Conservation (phyloP, 805 yeast genomes). For the Candida dajiaensis region DNA sequence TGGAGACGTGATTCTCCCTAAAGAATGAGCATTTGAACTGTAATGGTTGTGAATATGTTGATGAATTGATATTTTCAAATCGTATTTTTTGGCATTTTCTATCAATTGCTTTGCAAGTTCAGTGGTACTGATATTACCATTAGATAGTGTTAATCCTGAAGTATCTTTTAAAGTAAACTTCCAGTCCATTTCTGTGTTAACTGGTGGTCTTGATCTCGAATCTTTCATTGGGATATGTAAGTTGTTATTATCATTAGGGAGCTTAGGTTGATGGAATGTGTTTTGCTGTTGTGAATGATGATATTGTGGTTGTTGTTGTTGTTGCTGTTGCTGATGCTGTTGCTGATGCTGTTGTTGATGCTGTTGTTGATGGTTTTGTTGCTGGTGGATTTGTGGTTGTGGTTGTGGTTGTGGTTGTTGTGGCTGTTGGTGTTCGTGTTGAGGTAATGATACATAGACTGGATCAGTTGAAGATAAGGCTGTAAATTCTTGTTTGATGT, state of each 20-base stretch:
- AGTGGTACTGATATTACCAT: slow-evolving; percentile 47
- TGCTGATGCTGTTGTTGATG: background rate
- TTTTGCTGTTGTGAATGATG: slow-evolving; percentile 1
- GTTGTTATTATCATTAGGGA: slow-evolving; percentile 3
- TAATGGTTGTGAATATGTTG: slow-evolving; percentile 85
- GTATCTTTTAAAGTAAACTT: slow-evolving; percentile 46
- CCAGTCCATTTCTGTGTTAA: slow-evolving; percentile 48
- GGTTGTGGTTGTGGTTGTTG: too few species aligned
- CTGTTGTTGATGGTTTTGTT: background rate
- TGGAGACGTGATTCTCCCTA: slow-evolving; percentile 15
- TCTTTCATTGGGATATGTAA: slow-evolving; percentile 4
- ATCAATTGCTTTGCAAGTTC: slow-evolving; percentile 53
- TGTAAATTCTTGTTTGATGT: background rate
- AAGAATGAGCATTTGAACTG: slow-evolving; percentile 16
- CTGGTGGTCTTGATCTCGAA: slow-evolving; percentile 21
- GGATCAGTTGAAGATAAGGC: background rate
- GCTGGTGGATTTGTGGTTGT: too few species aligned
- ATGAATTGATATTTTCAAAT: slow-evolving; percentile 63
- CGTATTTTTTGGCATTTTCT: slow-evolving; percentile 51
- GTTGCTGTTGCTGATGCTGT: background rate
- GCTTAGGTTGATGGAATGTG: background rate
- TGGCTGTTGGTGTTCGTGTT: too few species aligned
- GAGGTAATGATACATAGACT: background rate
- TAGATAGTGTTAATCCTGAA: slow-evolving; percentile 37
- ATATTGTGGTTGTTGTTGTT: background rate